Percentiles rank a stretch among this genome's conserved stretches.
Conservation (phyloP, 1,284 basidiomycete genomes). For the Sporisorium exsertum region DNA sequence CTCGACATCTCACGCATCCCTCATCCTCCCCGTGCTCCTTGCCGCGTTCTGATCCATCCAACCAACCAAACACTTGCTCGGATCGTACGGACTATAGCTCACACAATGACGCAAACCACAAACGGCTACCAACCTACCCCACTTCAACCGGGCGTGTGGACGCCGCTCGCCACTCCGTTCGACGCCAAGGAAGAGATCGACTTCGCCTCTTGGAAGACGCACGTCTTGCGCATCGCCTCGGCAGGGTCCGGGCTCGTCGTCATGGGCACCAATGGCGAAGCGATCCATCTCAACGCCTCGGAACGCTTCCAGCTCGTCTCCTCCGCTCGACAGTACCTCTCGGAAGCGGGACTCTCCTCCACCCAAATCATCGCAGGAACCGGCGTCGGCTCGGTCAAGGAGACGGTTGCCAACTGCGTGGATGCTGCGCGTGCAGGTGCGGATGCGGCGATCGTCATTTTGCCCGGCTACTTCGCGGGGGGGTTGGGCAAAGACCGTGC, state of each 20-base stretch:
- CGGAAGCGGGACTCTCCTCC: constrained; percentile 75
- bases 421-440: constrained; percentile 84
- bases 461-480: constrained; percentile 85
- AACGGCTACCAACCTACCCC: constrained; percentile 25
- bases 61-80: background rate
- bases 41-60: background rate
- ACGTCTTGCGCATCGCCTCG: constrained; percentile 78
- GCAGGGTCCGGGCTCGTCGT: constrained; percentile 82
- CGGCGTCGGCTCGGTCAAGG: constrained; percentile 82
- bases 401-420: constrained; percentile 79
- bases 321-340: constrained; percentile 79
- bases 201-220: constrained; percentile 78
- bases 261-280: constrained; percentile 83
- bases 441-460: constrained; percentile 84
- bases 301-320: constrained; percentile 80
- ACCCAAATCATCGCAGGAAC: constrained; percentile 84
- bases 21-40: background rate
- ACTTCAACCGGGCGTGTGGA: constrained; percentile 78
- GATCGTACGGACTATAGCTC: background rate
- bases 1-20: background rate
- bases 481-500: constrained; percentile 74
- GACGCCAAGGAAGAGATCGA: constrained; percentile 83
- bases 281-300: constrained; percentile 80
- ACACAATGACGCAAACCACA: constrained; percentile 36
- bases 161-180: constrained; percentile 88